Base-by-base conservation (phyloP, 257 asterid species). In the Nemophila menziesii region DNA sequence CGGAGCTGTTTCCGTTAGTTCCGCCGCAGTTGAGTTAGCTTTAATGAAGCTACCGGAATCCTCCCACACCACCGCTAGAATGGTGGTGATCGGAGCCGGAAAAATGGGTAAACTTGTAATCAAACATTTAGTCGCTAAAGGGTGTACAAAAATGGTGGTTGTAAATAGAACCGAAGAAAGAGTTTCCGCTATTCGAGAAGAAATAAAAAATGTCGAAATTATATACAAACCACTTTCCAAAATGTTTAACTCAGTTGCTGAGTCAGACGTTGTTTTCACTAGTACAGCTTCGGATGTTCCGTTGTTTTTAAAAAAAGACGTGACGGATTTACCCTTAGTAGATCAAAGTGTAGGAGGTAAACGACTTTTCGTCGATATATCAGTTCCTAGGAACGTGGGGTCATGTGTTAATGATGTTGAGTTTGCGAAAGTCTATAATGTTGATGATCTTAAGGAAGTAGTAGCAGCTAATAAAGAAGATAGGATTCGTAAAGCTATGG, bases 31-130 rank as follows among this genome's bases (percentile, higher is more conserved):
- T 7, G 97, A 86, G 50, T 57, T 86, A 63, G 94, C 97, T 43
- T 38, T 82, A 45, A 77, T 79, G 94, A 86, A 86, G 74, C 70
- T 86, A 58, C 97, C 97, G 0, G 73, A 72, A 34, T 52, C 77
- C 48, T 72, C 82, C 39, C 85, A 82, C 2, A 51, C 74, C 43
- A 61, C 71, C 20, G 80, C 93, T 13, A 72, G 92, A 46, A 74
- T 79, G 87, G 42, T 86, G 37, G 73, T 86, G 9, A 64, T 86
- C 46, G 97, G 97, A 51, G 94, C 97, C 6, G 97, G 97, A 33
- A 82, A 86, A 57, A 82, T 86, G 97, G 97, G 97, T 23, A 87
- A 87, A 71, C 93, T 87, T 16, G 97, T 87, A 52, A 75, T 87
- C 75, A 87, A 83, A 66, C 95, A 82, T 69, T 65, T 87, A 74